Evolutionary conservation across 2,329 filamentous ascomycete species (phyloP).

Genomic region (Karstenula rhodostoma): DNA sequence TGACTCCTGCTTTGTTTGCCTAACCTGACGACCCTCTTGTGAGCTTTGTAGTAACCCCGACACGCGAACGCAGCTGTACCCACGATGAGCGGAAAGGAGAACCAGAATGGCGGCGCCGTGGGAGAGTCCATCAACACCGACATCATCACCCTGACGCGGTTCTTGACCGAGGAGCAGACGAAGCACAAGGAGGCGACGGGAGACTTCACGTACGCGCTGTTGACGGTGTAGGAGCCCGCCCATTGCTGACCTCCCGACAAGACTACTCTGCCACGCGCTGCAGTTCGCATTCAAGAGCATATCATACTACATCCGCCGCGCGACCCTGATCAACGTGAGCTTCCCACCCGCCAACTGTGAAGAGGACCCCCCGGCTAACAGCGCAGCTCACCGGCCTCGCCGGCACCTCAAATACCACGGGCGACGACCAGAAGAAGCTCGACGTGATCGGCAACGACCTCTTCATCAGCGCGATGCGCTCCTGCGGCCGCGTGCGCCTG

Average conservation of each 20-base stretch:
- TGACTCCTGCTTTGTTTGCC: slow-evolving; percentile 17
- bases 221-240: background rate
- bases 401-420: slow-evolving; percentile 92
- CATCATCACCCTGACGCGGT: slow-evolving; percentile 93
- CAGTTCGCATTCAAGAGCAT: slow-evolving; percentile 99
- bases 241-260: slow-evolving; percentile 50
- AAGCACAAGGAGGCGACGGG: slow-evolving; percentile 95
- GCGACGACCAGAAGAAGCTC: slow-evolving; percentile 99
- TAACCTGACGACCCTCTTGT: background rate
- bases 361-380: slow-evolving; percentile 20
- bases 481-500: slow-evolving; percentile 86
- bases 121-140: slow-evolving; percentile 85
- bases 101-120: slow-evolving; percentile 59
- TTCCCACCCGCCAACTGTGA: background rate
- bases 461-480: slow-evolving; percentile 94
- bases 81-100: slow-evolving; percentile 53
- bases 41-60: background rate
- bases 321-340: slow-evolving; percentile 82
- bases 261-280: slow-evolving; percentile 93
- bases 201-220: slow-evolving; percentile 86
- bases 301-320: slow-evolving; percentile 97
- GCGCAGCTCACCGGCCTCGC: slow-evolving; percentile 84
- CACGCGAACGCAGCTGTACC: background rate
- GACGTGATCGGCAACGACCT: slow-evolving; percentile 99
- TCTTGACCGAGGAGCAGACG: slow-evolving; percentile 92